Conservation (phyloP, 2,329 filamentous ascomycete species). For the Microdochium trichocladiopsis region DNA sequence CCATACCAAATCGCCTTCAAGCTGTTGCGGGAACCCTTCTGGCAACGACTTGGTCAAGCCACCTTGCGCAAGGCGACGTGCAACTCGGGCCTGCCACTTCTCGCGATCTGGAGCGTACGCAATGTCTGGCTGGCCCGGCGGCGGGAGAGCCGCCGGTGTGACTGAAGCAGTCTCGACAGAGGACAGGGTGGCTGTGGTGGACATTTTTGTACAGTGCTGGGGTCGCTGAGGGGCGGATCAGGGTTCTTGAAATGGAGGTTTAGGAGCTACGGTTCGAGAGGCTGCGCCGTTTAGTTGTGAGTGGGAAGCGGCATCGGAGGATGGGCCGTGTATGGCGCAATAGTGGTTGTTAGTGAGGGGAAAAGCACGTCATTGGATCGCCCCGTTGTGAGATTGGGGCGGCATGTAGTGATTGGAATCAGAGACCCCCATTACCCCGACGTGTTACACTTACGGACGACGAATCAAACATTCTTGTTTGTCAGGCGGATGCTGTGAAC, state of each 20-base stretch:
- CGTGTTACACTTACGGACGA: too few species aligned
- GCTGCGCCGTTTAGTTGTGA: neutral
- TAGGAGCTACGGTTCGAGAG: neutral
- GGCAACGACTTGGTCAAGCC: conserved; percentile 33
- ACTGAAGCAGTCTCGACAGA: conserved; percentile 12
- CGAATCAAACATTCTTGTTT: too few species aligned
- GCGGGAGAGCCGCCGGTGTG: conserved; percentile 12
- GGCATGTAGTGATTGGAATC: too few species aligned
- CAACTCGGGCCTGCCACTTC: conserved; percentile 44
- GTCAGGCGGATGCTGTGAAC: too few species aligned
- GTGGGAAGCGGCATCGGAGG: neutral
- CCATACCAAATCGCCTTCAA: conserved; percentile 49
- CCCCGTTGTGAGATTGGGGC: too few species aligned
- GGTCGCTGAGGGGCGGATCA: too few species aligned
- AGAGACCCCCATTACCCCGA: too few species aligned
- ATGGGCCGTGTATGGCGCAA: neutral
- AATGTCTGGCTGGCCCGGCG: conserved; percentile 49
- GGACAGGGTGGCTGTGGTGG: conserved; percentile 9
- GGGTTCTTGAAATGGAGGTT: too few species aligned
- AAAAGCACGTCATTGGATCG: neutral
- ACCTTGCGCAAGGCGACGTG: conserved; percentile 33
- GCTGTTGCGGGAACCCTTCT: conserved; percentile 37
- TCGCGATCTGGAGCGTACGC: conserved; percentile 45
- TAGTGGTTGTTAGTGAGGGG: neutral
- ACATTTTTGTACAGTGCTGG: conserved; percentile 14